These are phyloP conservation scores for Curvularia sp. DNA, from an alignment of 2,329 filamentous ascomycete species.

Conservation along the genomic window DNA sequence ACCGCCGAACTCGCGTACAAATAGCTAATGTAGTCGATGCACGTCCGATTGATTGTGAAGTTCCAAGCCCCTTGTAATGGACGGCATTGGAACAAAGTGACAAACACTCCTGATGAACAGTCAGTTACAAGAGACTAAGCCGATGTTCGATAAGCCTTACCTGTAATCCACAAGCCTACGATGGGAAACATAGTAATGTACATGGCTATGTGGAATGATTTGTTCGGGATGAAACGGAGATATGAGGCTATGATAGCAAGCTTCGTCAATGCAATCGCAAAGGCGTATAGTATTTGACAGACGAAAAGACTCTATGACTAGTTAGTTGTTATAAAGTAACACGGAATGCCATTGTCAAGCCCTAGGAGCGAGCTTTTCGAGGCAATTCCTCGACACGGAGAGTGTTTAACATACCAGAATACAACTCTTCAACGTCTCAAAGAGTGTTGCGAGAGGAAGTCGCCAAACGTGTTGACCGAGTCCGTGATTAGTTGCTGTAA, in stretches of 20 bases:
- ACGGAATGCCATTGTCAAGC: not conserved
- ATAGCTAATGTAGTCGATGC: constrained; percentile 34
- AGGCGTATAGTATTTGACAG: constrained; percentile 38
- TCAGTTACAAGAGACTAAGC: not conserved
- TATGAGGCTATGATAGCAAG: constrained; percentile 40
- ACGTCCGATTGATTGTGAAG: constrained; percentile 24
- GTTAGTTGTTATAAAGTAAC: constrained; percentile 13
- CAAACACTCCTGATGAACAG: constrained; percentile 27
- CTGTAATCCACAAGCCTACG: constrained; percentile 30
- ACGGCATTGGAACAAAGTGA: constrained; percentile 38
- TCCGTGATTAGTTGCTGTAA: constrained; percentile 28
- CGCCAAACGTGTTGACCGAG: constrained; percentile 37
- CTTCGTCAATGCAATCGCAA: constrained; percentile 38
- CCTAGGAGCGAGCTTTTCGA: not conserved
- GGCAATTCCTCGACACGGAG: not conserved
- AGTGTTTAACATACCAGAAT: constrained; percentile 27
- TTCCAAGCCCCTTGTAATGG: constrained; percentile 36
- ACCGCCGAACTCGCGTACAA: constrained; percentile 38
- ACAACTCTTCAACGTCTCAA: constrained; percentile 25
- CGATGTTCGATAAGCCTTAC: constrained; percentile 9
- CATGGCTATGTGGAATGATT: constrained; percentile 30
- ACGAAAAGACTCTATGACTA: constrained; percentile 30
- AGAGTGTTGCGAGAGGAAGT: constrained; percentile 18
- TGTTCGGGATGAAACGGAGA: constrained; percentile 33
- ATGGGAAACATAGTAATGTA: constrained; percentile 25